Base-by-base conservation (phyloP, 148 eudicot genomes). In the Fagopyrum homotropicum region DNA sequence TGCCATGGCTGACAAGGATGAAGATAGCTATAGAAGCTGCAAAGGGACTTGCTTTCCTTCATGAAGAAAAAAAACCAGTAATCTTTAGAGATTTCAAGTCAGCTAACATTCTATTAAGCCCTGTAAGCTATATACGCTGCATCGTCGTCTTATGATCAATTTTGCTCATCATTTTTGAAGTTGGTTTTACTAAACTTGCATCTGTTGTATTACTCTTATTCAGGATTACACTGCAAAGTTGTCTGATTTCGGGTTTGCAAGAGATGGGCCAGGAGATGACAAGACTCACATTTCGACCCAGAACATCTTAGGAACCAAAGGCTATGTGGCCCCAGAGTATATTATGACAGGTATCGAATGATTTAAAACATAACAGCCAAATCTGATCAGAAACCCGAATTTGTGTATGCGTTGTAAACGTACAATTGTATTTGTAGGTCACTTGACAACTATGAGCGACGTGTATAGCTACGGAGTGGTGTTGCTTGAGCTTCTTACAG, bases 21-120 rank as follows among this genome's bases (percentile, higher is more conserved):
- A 89, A 88, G 76, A 89, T 91, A 16, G 92, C 88, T 17, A 73
- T 91, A 69, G 90, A 85, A 69, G 92, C 94, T 56, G 97, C 97
- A 17, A 91, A 88, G 77, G 90, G 97, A 57, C 87, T 91, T 68
- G 87, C 88, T 74, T 91, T 82, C 75, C 97, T 91, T 68, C 97
- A 91, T 77, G 89, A 86, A 49, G 85, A 86, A 52, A 85, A 84
- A 69, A 87, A 85, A 72, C 89, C 97, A 0, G 90, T 91, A 30
- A 91, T 91, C 10, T 88, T 81, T 51, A 63, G 97, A 15, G 97
- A 91, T 81, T 88, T 91, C 69, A 91, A 93, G 82, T 84, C 91
- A 56, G 93, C 96, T 0, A 93, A 93, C 76, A 83, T 93, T 69
- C 77, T 93, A 12, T 74, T 93, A 70, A 90, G 81, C 73, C 68